Base-by-base conservation (phyloP, 164 flowering plant species). In the Dillenia turbinata region DNA sequence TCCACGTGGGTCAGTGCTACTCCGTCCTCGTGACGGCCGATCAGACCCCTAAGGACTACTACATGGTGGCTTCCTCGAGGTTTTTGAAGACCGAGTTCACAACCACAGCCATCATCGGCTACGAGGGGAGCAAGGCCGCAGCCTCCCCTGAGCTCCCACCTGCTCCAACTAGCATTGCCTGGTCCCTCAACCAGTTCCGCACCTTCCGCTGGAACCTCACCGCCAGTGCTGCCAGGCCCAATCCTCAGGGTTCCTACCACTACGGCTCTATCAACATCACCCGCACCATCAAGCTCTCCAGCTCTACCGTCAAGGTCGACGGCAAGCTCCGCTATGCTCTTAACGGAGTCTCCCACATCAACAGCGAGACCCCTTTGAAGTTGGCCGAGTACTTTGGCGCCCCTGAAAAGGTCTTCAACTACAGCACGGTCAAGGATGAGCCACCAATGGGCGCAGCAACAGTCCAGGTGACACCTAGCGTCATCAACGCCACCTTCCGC, bases 201-300 rank as follows among this genome's bases (percentile, higher is more conserved):
- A 67, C 88, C 5, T 81, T 78, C 72, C 67, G 87, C 0, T 84
- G 89, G 89, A 84, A 86, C 72, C 73, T 86, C 44, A 80, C 87
- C 0, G 84, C 89, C 24, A 81, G 81, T 14, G 89, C 89, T 40
- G 89, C 89, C 54, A 75, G 89, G 24, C 89, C 89, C 47, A 85
- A 86, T 67, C 92, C 92, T 8, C 87, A 82, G 53, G 92, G 92
- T 1, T 86, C 92, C 0, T 86, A 75, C 82, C 92, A 81, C 62
- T 86, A 86, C 22, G 92, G 92, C 2, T 22, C 60, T 3, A 84
- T 86, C 52, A 79, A 80, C 73, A 82, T 84, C 54, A 81, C 83
- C 47, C 80, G 89, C 48, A 86, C 89, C 54, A 78, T 86, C 65
- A 80, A 71, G 73, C 52, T 84, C 16, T 79, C 69, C 9, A 82